phyloP scores from a whole-genome alignment of 2,329 filamentous ascomycete species.

The Neofusicoccum umdonicola region DNA sequence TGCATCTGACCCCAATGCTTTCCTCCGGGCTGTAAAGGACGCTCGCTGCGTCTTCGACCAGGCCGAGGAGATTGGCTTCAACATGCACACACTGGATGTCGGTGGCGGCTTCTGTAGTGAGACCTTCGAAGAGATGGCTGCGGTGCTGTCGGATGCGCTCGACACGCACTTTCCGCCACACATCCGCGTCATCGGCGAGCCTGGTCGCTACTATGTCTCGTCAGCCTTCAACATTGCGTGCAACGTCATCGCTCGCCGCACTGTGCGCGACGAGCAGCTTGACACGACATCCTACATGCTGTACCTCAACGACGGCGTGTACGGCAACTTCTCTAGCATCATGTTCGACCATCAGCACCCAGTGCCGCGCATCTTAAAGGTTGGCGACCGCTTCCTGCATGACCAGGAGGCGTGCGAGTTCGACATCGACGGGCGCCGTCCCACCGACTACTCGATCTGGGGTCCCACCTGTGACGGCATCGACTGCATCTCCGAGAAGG shows the following conservation, averaged over 20 bases:
- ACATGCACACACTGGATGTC: constrained; percentile 85
- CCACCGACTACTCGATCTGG: constrained; percentile 89
- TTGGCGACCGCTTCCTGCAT: constrained; percentile 58
- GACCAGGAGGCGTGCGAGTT: constrained; percentile 26
- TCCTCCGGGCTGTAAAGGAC: constrained; percentile 86
- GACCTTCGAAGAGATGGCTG: constrained; percentile 87
- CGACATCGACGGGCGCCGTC: constrained; percentile 20
- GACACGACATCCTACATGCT: constrained; percentile 83
- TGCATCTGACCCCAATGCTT: constrained; percentile 87
- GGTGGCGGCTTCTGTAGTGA: constrained; percentile 91
- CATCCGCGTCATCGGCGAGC: constrained; percentile 89
- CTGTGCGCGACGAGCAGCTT: constrained; percentile 68
- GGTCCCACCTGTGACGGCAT: constrained; percentile 97
- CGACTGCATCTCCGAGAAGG: constrained; percentile 84
- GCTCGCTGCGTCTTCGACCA: constrained; percentile 87
- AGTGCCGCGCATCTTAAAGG: constrained; percentile 73
- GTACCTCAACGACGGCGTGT: constrained; percentile 95
- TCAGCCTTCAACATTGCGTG: constrained; percentile 91
- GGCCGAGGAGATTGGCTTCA: constrained; percentile 71
- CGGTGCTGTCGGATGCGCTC: constrained; percentile 72
- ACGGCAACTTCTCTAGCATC: constrained; percentile 98
- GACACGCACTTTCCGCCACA: constrained; percentile 83
- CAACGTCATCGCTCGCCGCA: constrained; percentile 93
- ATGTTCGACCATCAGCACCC: constrained; percentile 98
- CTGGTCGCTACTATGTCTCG: constrained; percentile 93